Conservation (phyloP, 2,329 filamentous ascomycete species). For the Dendryphion nanum region DNA sequence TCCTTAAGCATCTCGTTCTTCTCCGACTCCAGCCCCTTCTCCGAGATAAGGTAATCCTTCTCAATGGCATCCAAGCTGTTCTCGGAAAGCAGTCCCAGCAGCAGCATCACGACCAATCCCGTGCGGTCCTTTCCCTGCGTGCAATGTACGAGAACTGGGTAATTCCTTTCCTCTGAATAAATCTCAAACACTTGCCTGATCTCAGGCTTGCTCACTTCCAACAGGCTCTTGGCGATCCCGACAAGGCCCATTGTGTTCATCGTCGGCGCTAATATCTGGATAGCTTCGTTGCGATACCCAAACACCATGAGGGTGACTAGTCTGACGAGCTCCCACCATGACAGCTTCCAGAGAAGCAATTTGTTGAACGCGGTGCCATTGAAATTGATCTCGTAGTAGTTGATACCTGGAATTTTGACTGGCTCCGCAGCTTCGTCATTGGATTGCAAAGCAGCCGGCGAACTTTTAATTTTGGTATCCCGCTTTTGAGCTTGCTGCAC, state of each 20-base stretch:
- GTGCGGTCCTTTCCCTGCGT: constrained; percentile 88
- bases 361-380: constrained; percentile 71
- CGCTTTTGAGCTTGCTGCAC: constrained; percentile 65
- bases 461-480: constrained; percentile 46
- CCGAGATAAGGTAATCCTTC: constrained; percentile 70
- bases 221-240: constrained; percentile 66
- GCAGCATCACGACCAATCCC: constrained; percentile 67
- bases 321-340: constrained; percentile 64
- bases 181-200: constrained; percentile 55
- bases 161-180: constrained; percentile 48
- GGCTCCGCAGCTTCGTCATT: constrained; percentile 56
- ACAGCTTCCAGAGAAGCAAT: constrained; percentile 65
- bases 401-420: constrained; percentile 61
- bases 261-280: constrained; percentile 66
- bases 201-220: constrained; percentile 66
- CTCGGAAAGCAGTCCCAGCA: constrained; percentile 63
- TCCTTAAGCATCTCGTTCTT: constrained; percentile 64
- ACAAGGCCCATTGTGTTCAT: constrained; percentile 71
- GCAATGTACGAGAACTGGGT: constrained; percentile 75
- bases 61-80: constrained; percentile 56
- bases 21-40: constrained; percentile 60
- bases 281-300: constrained; percentile 67
- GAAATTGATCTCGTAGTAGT: constrained; percentile 68
- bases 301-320: constrained; percentile 62
- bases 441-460: constrained; percentile 45